Conservation (phyloP, 768 basidiomycete genomes). For the Zangia roseola region DNA sequence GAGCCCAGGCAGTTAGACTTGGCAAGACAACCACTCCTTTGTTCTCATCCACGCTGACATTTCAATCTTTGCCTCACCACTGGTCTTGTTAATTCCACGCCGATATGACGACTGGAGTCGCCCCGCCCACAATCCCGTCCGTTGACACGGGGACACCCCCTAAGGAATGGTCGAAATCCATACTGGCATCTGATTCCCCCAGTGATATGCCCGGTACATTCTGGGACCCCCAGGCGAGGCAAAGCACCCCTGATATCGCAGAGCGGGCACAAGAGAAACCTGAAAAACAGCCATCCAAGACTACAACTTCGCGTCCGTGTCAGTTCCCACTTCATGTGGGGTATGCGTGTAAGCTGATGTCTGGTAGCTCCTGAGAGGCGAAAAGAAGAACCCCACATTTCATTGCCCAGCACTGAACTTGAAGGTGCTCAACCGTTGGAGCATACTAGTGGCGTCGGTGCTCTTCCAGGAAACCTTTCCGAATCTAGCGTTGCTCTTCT, state of each 20-base stretch:
- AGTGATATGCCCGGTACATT: slow-evolving; percentile 4
- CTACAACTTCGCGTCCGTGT: slow-evolving; percentile 10
- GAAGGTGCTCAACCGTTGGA: slow-evolving; percentile 34
- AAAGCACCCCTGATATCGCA: neutral
- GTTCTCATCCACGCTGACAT: neutral
- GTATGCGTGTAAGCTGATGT: slow-evolving; percentile 5
- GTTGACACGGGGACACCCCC: slow-evolving; percentile 19
- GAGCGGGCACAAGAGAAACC: neutral
- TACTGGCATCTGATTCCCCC: slow-evolving; percentile 11
- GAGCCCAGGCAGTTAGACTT: slow-evolving; percentile 3
- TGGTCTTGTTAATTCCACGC: neutral
- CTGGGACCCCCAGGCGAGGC: neutral
- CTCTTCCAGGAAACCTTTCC: slow-evolving; percentile 44
- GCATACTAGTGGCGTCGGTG: slow-evolving; percentile 42
- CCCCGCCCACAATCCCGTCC: slow-evolving; percentile 17
- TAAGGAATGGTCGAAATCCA: slow-evolving; percentile 16
- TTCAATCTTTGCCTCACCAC: neutral
- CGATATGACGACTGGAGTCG: slow-evolving; percentile 10
- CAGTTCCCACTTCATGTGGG: neutral
- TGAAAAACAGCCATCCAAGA: slow-evolving; percentile 1
- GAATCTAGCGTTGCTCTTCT: slow-evolving; percentile 49
- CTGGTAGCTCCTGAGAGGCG: slow-evolving; percentile 5
- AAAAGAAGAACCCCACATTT: slow-evolving; percentile 5
- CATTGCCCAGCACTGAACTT: slow-evolving; percentile 37
- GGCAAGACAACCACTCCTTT: slow-evolving; percentile 1